phyloP scores from a whole-genome alignment of 495 filamentous ascomycete genomes.

The Lasiosphaeriaceae sp. region DNA sequence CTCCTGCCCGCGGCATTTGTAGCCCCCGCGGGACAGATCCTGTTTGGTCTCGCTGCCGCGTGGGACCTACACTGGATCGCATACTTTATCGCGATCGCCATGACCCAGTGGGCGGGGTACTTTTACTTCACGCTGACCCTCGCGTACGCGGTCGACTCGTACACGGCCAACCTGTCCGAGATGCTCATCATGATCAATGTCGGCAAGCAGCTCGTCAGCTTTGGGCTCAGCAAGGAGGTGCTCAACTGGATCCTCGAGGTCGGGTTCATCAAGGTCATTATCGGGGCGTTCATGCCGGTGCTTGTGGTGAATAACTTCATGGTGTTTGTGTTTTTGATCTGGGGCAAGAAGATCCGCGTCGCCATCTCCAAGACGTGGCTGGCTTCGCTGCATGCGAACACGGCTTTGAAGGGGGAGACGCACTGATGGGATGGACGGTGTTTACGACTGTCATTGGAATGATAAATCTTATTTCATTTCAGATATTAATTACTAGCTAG shows the following conservation, averaged over 20 bases:
- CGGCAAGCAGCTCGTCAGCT: constrained; percentile 56
- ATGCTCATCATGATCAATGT: constrained; percentile 60
- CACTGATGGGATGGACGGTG: constrained; percentile 1
- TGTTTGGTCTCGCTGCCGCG: constrained; percentile 59
- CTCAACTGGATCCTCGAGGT: constrained; percentile 34
- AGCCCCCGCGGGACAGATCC: constrained; percentile 56
- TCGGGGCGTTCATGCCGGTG: constrained; percentile 29
- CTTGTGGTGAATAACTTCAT: constrained; percentile 31
- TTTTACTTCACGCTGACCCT: constrained; percentile 36
- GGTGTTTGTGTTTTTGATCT: constrained; percentile 35
- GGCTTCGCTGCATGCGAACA: constrained; percentile 25
- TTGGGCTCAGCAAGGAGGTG: constrained; percentile 31
- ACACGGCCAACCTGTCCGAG: constrained; percentile 57
- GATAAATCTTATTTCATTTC: no score
- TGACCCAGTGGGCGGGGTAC: constrained; percentile 45
- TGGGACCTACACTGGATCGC: constrained; percentile 55
- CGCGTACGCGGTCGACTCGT: constrained; percentile 56
- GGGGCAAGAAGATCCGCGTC: constrained; percentile 33
- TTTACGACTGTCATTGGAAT: no score
- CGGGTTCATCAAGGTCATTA: constrained; percentile 30
- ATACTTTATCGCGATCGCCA: constrained; percentile 52
- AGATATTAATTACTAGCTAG: no score
- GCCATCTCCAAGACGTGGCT: constrained; percentile 30
- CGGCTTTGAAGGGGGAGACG: constrained; percentile 6
- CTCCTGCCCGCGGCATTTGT: constrained; percentile 59